These are phyloP conservation scores for Fulvia fulva DNA, from an alignment of 2,329 filamentous ascomycete genomes.

Conservation along the genomic window DNA sequence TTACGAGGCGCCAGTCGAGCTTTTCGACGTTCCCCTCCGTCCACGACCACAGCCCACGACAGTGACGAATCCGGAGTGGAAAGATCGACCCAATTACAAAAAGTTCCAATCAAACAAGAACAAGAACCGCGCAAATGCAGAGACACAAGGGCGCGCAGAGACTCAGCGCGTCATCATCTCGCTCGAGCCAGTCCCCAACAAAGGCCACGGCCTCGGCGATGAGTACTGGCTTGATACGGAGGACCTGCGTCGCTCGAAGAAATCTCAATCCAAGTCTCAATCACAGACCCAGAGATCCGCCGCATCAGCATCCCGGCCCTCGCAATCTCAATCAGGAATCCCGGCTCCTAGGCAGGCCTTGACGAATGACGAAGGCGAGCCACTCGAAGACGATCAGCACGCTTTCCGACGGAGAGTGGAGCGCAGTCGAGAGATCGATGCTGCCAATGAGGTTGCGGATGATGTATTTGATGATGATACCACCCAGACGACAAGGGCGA, in stretches of 20 bases:
- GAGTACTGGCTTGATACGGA: constrained; percentile 66
- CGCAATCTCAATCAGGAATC: not conserved
- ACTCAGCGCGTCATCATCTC: constrained; percentile 61
- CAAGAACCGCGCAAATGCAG: constrained; percentile 37
- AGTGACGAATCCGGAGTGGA: constrained; percentile 68
- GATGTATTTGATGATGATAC: constrained; percentile 13
- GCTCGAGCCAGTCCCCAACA: constrained; percentile 66
- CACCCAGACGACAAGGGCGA: constrained; percentile 20
- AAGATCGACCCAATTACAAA: constrained; percentile 94
- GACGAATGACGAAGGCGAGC: constrained; percentile 12
- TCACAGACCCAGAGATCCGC: constrained; percentile 13
- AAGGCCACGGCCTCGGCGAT: constrained; percentile 70
- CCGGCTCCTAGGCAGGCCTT: constrained; percentile 1
- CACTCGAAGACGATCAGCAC: constrained; percentile 22
- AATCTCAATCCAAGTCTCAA: constrained; percentile 21
- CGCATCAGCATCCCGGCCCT: constrained; percentile 1
- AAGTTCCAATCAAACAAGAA: constrained; percentile 59
- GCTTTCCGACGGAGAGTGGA: constrained; percentile 31
- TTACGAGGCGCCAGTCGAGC: constrained; percentile 45
- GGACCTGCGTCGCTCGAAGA: constrained; percentile 8
- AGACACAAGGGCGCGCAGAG: constrained; percentile 30
- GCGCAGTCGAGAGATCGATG: constrained; percentile 28
- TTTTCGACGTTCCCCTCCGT: constrained; percentile 60
- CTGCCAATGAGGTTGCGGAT: constrained; percentile 16
- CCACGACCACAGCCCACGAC: constrained; percentile 2